These are phyloP conservation scores for Metschnikowia proteae DNA, from an alignment of 805 yeast species.

Conservation along the genomic window DNA sequence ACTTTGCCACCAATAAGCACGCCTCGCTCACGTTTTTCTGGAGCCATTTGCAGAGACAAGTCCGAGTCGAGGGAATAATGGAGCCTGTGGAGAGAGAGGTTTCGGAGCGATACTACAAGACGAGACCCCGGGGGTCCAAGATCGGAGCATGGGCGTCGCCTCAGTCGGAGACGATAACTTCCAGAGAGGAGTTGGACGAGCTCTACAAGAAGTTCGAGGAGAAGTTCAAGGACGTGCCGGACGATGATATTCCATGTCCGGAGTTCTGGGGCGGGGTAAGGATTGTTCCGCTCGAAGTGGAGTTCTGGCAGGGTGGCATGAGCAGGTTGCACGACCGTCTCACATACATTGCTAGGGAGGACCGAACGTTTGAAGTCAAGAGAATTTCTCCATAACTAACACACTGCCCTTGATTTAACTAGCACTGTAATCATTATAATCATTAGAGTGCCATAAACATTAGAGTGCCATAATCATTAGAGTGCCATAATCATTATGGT, in stretches of 20 bases:
- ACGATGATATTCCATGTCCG: conserved; percentile 79
- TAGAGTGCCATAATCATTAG: no score
- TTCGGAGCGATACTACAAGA: conserved; percentile 70
- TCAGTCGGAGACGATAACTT: conserved; percentile 60
- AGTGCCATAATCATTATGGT: no score
- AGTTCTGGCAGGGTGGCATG: conserved; percentile 96
- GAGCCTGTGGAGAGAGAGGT: conserved; percentile 72
- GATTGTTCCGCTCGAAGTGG: conserved; percentile 83
- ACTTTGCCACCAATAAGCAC: conserved; percentile 64
- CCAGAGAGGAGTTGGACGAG: conserved; percentile 61
- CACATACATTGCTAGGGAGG: conserved; percentile 48
- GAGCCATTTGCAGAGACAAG: conserved; percentile 88
- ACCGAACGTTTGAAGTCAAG: conserved; percentile 53
- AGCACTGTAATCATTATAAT: no score
- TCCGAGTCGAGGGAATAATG: conserved; percentile 83
- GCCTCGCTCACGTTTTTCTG: conserved; percentile 89
- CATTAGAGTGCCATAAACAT: no score
- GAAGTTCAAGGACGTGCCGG: conserved; percentile 53
- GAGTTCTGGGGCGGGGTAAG: conserved; percentile 95
- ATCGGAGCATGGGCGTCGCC: conserved; percentile 98
- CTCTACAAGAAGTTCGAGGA: conserved; percentile 45
- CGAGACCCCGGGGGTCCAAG: conserved; percentile 89
- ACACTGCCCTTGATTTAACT: no score
- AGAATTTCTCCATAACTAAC: conserved; percentile 64
- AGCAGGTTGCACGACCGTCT: conserved; percentile 89